These are phyloP conservation scores for Citrus sinensis DNA, from an alignment of 345 rosid species.

Conservation along the genomic window DVS_A1.0 CM039163.1:5224001-5224500, in stretches of 20 bases:
- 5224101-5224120: background rate
- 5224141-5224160: conserved; percentile 24
- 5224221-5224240: conserved; percentile 22
- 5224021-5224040: too few relatives aligned
- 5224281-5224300: conserved; percentile 12
- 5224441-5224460: conserved; percentile 28
- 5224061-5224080: background rate
- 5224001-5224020: too few relatives aligned
- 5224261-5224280: conserved; percentile 6
- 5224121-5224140: conserved; percentile 11
- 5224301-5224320: conserved; percentile 22
- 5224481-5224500: conserved; percentile 4
- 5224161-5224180: conserved; percentile 29
- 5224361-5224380: conserved; percentile 20
- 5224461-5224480: conserved; percentile 19
- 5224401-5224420: conserved; percentile 34
- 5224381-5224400: conserved; percentile 23
- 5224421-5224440: conserved; percentile 16
- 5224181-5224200: conserved; percentile 25
- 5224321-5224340: conserved; percentile 5
- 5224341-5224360: conserved; percentile 1
- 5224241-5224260: conserved; percentile 5
- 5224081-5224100: background rate
- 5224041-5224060: too few relatives aligned
- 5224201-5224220: conserved; percentile 24